Evolutionary conservation across 139 green algal species (phyloP).

Genomic region (Chlamydomonas schloesseri): DNA sequence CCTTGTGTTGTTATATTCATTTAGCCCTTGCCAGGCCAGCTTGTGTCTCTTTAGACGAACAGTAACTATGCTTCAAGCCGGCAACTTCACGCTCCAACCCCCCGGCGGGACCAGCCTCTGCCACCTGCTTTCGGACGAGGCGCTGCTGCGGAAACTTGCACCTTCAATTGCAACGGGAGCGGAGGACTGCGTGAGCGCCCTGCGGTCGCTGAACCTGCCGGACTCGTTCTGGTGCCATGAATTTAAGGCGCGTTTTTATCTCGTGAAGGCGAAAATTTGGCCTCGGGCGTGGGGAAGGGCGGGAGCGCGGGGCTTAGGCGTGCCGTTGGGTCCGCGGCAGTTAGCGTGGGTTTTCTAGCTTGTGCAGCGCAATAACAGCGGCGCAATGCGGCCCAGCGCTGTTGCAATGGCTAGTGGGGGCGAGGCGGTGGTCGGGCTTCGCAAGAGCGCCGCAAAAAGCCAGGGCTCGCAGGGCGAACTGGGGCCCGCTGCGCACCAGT

Average conservation of each 20-base stretch:
- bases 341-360: no score
- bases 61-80: background rate
- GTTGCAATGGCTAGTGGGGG: no score
- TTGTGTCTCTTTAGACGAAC: background rate
- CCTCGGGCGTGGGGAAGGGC: no score
- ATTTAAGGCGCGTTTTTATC: constrained; percentile 19
- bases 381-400: no score
- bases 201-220: constrained; percentile 14
- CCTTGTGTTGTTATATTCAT: no score
- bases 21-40: background rate
- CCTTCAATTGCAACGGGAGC: background rate
- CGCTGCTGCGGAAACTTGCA: background rate
- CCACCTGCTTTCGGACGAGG: constrained; percentile 34
- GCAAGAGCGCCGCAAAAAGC: no score
- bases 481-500: no score
- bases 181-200: constrained; percentile 27
- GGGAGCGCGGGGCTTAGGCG: no score
- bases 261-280: background rate
- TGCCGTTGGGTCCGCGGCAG: no score
- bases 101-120: constrained; percentile 16
- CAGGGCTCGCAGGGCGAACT: no score
- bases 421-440: no score
- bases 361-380: no score
- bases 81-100: background rate
- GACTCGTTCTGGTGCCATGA: constrained; percentile 37